phyloP scores from a whole-genome alignment of 2,329 filamentous ascomycete species.

The Trichoderma cornu-damae region DNA sequence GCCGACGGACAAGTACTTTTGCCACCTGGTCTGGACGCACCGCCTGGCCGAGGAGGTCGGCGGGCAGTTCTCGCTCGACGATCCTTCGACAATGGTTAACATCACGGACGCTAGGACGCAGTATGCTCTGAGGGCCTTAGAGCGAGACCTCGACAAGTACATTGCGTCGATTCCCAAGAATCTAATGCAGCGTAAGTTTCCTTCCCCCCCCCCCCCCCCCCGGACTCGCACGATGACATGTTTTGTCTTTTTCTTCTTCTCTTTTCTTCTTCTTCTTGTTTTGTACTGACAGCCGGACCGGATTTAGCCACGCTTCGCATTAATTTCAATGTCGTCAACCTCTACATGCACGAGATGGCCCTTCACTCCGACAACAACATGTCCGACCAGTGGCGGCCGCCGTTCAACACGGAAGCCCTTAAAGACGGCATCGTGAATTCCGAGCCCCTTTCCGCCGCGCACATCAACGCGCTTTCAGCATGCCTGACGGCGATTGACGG shows the following conservation, averaged over 20 bases:
- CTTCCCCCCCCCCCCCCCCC: background rate
- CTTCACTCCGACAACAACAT: constrained; percentile 60
- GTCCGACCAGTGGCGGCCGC: constrained; percentile 49
- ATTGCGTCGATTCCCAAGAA: constrained; percentile 48
- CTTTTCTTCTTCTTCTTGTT: no score
- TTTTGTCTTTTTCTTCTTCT: background rate
- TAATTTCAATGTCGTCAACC: constrained; percentile 58
- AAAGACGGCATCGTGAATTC: constrained; percentile 39
- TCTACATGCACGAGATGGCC: constrained; percentile 73
- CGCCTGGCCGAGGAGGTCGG: constrained; percentile 64
- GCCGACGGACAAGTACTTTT: constrained; percentile 53
- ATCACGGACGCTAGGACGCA: constrained; percentile 60
- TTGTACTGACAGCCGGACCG: background rate
- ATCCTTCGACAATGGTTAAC: constrained; percentile 49
- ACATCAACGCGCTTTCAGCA: constrained; percentile 62
- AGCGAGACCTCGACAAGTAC: constrained; percentile 59
- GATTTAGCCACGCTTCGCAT: constrained; percentile 55
- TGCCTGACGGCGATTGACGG: constrained; percentile 62
- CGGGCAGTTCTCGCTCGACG: constrained; percentile 62
- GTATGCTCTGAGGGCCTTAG: constrained; percentile 59
- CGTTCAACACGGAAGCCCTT: constrained; percentile 43
- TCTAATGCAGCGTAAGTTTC: constrained; percentile 54
- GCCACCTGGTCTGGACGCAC: constrained; percentile 55
- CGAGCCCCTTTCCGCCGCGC: constrained; percentile 43
- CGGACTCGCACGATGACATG: no score